Evolutionary conservation across 495 filamentous ascomycete genomes (phyloP).

Genomic region (Trichoderma asperelloides): DNA sequence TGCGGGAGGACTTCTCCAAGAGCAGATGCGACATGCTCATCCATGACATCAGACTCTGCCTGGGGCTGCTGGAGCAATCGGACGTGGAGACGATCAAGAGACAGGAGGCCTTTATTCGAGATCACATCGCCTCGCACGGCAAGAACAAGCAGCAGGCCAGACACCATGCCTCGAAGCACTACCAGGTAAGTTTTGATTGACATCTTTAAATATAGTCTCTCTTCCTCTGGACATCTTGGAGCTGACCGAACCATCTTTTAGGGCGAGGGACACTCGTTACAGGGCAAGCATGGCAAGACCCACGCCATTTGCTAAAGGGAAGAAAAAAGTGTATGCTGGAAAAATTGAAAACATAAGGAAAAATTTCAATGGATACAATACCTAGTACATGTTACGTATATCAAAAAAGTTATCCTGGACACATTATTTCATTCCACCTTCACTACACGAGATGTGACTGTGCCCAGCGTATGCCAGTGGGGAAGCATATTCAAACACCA

Average conservation of each 20-base stretch:
- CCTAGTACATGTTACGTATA: no score
- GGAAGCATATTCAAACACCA: no score
- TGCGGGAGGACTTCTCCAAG: conserved; percentile 80
- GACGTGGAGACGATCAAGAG: conserved; percentile 56
- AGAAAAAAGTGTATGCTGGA: neutral
- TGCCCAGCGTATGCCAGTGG: no score
- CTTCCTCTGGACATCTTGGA: conserved; percentile 1
- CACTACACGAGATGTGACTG: no score
- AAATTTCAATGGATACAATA: neutral
- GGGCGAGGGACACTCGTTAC: conserved; percentile 72
- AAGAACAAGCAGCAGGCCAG: conserved; percentile 41
- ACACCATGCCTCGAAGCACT: conserved; percentile 21
- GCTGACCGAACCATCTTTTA: conserved; percentile 19
- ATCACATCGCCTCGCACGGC: conserved; percentile 44
- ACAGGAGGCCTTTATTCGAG: conserved; percentile 55
- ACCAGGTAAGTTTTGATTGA: conserved; percentile 33
- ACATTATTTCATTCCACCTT: no score
- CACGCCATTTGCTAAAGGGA: conserved; percentile 63
- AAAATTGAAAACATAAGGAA: neutral
- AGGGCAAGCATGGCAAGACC: conserved; percentile 83
- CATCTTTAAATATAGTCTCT: neutral
- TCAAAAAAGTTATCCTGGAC: no score
- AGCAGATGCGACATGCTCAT: conserved; percentile 65
- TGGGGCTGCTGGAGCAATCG: conserved; percentile 61
- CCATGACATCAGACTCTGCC: conserved; percentile 60